Conservation (phyloP, 345 rosid species). For the Microcos paniculata region DNA sequence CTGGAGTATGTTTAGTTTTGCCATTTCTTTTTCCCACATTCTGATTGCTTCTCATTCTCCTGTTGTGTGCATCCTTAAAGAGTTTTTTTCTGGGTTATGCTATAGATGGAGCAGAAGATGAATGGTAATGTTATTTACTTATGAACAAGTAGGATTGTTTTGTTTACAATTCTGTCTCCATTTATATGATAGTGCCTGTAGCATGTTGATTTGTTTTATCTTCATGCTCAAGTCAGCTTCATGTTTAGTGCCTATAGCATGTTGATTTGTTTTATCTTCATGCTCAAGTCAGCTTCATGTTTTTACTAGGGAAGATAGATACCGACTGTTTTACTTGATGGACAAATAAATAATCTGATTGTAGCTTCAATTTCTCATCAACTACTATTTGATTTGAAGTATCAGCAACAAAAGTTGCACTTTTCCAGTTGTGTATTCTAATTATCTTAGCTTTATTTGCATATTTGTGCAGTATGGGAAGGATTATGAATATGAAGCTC, state of each 20-base stretch:
- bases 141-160: too few relatives aligned
- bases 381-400: background rate
- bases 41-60: background rate
- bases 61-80: background rate
- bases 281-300: background rate
- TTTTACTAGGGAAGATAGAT: background rate
- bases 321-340: background rate
- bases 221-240: too few relatives aligned
- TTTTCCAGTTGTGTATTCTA: background rate
- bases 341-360: background rate
- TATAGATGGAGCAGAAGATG: background rate
- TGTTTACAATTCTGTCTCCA: too few relatives aligned
- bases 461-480: conserved; percentile 53
- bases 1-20: background rate
- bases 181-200: too few relatives aligned
- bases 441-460: background rate
- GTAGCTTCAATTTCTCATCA: background rate
- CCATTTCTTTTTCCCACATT: background rate
- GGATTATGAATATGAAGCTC: conserved; percentile 74
- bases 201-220: too few relatives aligned
- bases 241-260: too few relatives aligned
- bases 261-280: too few relatives aligned
- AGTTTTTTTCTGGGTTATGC: background rate
- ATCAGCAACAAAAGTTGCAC: background rate
- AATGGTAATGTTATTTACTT: background rate